Conservation (phyloP, 176 grass and related monocot genomes). For the Triticum dicoccoides region DNA sequence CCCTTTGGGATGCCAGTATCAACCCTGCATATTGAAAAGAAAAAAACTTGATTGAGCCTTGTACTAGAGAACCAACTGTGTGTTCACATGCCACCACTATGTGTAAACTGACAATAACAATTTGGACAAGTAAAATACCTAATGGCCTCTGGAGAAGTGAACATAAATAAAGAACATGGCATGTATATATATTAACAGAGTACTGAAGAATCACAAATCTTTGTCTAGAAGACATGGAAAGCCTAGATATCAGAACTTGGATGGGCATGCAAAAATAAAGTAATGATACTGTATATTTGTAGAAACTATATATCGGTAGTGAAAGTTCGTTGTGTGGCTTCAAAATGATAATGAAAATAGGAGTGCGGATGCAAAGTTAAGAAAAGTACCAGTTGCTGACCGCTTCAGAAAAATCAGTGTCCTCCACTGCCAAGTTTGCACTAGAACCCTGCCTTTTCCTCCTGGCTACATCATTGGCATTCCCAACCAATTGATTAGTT, state of each 20-base stretch:
- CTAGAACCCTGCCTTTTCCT: constrained; percentile 48
- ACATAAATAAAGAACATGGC: neutral
- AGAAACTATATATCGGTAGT: neutral
- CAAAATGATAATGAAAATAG: constrained; percentile 1
- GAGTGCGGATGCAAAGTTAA: constrained; percentile 1
- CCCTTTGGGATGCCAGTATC: constrained; percentile 44
- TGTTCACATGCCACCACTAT: neutral
- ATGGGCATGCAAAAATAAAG: neutral
- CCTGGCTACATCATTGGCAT: constrained; percentile 43
- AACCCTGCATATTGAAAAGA: constrained; percentile 40
- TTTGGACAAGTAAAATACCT: neutral
- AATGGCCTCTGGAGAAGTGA: neutral
- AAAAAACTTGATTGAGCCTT: neutral
- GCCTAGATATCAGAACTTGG: neutral
- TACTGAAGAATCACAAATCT: constrained; percentile 7
- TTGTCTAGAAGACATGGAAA: neutral
- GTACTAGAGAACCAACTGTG: neutral
- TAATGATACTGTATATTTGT: neutral
- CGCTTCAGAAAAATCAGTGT: constrained; percentile 42
- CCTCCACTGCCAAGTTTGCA: constrained; percentile 31
- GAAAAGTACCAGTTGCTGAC: constrained; percentile 51
- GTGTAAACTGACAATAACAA: neutral
- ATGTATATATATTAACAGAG: neutral
- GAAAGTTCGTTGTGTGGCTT: neutral
- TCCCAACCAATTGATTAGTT: constrained; percentile 35